Evolutionary conservation across 2,329 filamentous ascomycete genomes (phyloP).

Genomic region (Sarocladium kiliense): DNA sequence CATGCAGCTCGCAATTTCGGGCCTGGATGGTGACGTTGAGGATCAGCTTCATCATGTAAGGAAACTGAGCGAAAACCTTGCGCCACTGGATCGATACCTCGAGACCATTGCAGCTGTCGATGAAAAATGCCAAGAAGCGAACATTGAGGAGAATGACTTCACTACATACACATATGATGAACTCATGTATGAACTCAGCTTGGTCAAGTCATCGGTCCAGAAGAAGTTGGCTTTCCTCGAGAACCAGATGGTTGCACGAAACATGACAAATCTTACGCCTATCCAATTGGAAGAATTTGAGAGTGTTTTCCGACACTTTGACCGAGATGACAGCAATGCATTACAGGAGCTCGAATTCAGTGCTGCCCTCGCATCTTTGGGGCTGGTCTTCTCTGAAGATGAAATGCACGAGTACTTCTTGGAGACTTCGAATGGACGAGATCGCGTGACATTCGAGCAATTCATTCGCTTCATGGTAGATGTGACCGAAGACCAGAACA

Average conservation of each 20-base stretch:
- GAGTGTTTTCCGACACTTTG: slow-evolving; percentile 96
- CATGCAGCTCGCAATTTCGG: slow-evolving; percentile 88
- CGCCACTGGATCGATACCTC: slow-evolving; percentile 86
- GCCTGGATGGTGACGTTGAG: slow-evolving; percentile 94
- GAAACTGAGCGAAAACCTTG: slow-evolving; percentile 76
- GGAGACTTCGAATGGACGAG: slow-evolving; percentile 73
- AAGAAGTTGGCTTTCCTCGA: slow-evolving; percentile 97
- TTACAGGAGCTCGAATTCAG: slow-evolving; percentile 93
- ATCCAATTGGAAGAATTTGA: slow-evolving; percentile 99
- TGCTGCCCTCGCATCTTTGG: slow-evolving; percentile 88
- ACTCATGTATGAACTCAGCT: slow-evolving; percentile 83
- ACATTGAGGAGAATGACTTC: slow-evolving; percentile 99
- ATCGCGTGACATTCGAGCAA: slow-evolving; percentile 91
- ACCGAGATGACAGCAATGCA: slow-evolving; percentile 85
- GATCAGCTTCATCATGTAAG: slow-evolving; percentile 87
- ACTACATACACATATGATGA: slow-evolving; percentile 99
- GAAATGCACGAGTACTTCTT: slow-evolving; percentile 97
- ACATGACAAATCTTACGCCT: slow-evolving; percentile 97
- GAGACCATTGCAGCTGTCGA: slow-evolving; percentile 83
- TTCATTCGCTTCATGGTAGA: slow-evolving; percentile 99
- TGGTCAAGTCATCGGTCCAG: slow-evolving; percentile 86
- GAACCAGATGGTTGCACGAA: slow-evolving; percentile 96
- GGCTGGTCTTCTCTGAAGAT: slow-evolving; percentile 91
- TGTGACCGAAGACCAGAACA: slow-evolving; percentile 98
- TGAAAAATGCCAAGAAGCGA: slow-evolving; percentile 86